Base-by-base conservation (phyloP, 495 filamentous ascomycete genomes). In the Penicillium subrubescens region DNA sequence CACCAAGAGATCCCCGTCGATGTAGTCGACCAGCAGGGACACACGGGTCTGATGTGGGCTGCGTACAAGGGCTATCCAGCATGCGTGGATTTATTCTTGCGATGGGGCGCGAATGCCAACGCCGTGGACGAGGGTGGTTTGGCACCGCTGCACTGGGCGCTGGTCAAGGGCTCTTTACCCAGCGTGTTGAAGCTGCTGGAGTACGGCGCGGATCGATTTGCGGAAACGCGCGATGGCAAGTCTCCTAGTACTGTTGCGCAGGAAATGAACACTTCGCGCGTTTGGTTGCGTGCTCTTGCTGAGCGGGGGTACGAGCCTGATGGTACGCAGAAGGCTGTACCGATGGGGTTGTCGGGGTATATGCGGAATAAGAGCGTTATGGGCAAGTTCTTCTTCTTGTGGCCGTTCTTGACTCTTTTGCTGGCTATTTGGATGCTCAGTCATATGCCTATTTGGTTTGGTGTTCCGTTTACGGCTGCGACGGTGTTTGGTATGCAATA, bases 11-110 rank as follows among this genome's bases (percentile, higher is more conserved):
- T 99, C 44, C 91, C 93, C 14, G 89, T 99, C 61, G 95, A 99
- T 73, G 90, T 92, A 19, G 83, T 88, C 37, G 95, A 99, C 78
- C 83, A 90, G 57, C 90, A 91, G 69, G 90, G 92, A 12, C 96
- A 99, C 77, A 98, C 96, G 1, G 88, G 87, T 41, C 79, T 99
- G 57, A 99, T 99, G 95, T 99, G 95, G 95, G 92, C 96, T 27
- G 94, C 94, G 33, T 99, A 99, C 78, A 99, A 98, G 73, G 96
- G 96, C 21, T 96, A 86, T 73, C 90, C 93, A 0, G 88, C 88
- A 25, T 95, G 90, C 70, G 96, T 99, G 51, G 96, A 98, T 74
- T 77, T 97, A 25, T 95, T 97, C 69, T 76, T 99, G 60, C 88
- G 93, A 63, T 99, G 95, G 94, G 95, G 95, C 29, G 95, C 95